Evolutionary conservation across 306 rosid species (phyloP), one percentile per base, ranked within the genome.

Genomic region (Crotalaria pallida): DNA sequence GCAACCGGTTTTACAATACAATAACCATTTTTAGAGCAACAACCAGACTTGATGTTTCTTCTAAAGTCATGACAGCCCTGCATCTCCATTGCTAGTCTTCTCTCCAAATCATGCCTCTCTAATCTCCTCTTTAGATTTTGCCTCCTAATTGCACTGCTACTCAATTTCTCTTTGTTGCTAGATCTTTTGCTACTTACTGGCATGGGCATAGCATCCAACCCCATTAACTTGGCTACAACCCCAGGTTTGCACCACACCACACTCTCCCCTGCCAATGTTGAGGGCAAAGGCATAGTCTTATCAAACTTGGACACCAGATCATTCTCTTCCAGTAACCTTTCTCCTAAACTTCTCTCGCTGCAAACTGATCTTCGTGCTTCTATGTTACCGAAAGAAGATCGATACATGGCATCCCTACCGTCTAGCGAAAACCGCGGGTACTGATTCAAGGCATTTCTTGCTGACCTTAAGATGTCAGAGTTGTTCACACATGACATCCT

Each of bases 371-470:
- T 82, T 76, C 92, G 75, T 44, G 79, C 87, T 40, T 81, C 75
- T 12, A 75, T 18, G 72, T 69, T 81, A 8, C 88, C 87, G 61
- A 90, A 88, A 31, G 94, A 84, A 44, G 96, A 94, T 3, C 95
- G 72, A 51, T 94, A 85, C 97, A 90, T 90, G 12, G 95, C 87
- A 65, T 88, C 97, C 80, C 90, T 90, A 11, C 98, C 98, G 52
- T 94, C 98, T 0, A 94, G 94, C 1, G 98, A 94, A 79, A 94
- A 94, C 57, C 98, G 74, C 2, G 98, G 98, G 53, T 94, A 90
- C 73, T 94, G 97, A 79, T 85, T 90, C 84, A 94, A 75, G 8
- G 98, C 98, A 27, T 90, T 91, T 60, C 95, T 78, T 13, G 98
- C 96, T 16, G 96, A 90, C 65, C 96, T 77, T 44, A 94, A 63